phyloP scores from a whole-genome alignment of 108 stramenopile genomes.

The Nitzschia sp. region DNA sequence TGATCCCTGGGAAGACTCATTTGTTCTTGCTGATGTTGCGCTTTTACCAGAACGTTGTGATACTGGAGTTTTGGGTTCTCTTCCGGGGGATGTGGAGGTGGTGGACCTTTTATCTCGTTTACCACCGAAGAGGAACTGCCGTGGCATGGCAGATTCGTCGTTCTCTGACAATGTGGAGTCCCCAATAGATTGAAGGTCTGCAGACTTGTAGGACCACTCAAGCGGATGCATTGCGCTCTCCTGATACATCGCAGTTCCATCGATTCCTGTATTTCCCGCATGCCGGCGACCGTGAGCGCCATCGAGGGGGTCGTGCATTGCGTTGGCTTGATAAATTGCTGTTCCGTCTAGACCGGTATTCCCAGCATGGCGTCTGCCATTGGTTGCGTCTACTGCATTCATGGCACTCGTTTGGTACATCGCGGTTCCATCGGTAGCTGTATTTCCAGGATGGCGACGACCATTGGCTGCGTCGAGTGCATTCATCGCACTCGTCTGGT shows the following conservation, averaged over 20 bases:
- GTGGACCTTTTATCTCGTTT: not conserved
- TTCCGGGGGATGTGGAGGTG: not conserved
- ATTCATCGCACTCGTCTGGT: not conserved
- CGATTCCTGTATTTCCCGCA: constrained; percentile 40
- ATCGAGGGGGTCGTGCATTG: constrained; percentile 4
- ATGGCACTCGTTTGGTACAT: constrained; percentile 52
- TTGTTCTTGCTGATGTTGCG: constrained; percentile 1
- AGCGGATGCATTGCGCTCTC: constrained; percentile 44
- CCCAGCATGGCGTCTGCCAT: constrained; percentile 44
- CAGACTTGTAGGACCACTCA: constrained; percentile 44
- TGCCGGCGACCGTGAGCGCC: constrained; percentile 44
- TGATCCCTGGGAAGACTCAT: constrained; percentile 18
- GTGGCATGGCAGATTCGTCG: constrained; percentile 2
- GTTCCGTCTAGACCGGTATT: constrained; percentile 45
- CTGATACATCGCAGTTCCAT: constrained; percentile 57
- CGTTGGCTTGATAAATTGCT: not conserved
- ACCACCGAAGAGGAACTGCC: not conserved
- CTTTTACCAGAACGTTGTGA: constrained; percentile 16
- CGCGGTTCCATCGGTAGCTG: constrained; percentile 45
- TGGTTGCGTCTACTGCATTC: constrained; percentile 30
- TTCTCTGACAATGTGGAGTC: constrained; percentile 37
- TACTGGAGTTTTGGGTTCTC: not conserved
- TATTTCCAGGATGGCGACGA: constrained; percentile 49
- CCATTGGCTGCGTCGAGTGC: constrained; percentile 7
- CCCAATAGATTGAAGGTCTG: constrained; percentile 26